Evolutionary conservation across 345 rosid genomes (phyloP).

Genomic region (Citrus maxima): DNA sequence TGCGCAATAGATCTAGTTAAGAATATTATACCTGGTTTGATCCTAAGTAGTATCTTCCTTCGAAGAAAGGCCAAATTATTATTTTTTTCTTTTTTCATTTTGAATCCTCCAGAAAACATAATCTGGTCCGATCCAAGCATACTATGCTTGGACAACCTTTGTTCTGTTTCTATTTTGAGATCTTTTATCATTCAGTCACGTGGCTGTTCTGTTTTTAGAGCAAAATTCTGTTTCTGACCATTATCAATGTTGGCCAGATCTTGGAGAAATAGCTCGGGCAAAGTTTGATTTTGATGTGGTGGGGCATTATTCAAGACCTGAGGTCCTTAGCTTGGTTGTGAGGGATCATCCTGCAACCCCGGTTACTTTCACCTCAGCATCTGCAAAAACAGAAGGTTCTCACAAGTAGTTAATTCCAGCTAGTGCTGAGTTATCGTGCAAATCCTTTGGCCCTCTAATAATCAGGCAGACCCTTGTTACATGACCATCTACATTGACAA

Average conservation of each 20-base stretch:
- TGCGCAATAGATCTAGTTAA: background rate
- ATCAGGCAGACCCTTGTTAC: background rate
- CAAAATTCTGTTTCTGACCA: conserved; percentile 4
- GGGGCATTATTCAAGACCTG: conserved; percentile 92
- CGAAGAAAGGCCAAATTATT: background rate
- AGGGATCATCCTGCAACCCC: conserved; percentile 72
- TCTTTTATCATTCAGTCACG: background rate
- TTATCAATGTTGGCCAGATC: conserved; percentile 43
- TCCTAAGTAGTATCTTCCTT: background rate
- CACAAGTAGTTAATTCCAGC: conserved; percentile 16
- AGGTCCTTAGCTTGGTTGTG: conserved; percentile 82
- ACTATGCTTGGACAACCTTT: background rate
- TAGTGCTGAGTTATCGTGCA: conserved; percentile 7
- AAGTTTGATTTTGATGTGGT: conserved; percentile 95
- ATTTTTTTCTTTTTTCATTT: background rate
- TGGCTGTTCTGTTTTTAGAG: background rate
- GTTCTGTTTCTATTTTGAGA: background rate
- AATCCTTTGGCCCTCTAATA: background rate
- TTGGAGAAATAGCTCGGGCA: conserved; percentile 85
- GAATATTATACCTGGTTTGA: background rate
- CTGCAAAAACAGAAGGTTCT: conserved; percentile 36
- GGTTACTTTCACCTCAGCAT: conserved; percentile 54
- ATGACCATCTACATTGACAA: background rate
- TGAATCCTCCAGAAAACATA: background rate
- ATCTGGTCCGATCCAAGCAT: background rate